Base-by-base conservation (phyloP, 306 rosid species). In the Boehmeria nivea region DNA sequence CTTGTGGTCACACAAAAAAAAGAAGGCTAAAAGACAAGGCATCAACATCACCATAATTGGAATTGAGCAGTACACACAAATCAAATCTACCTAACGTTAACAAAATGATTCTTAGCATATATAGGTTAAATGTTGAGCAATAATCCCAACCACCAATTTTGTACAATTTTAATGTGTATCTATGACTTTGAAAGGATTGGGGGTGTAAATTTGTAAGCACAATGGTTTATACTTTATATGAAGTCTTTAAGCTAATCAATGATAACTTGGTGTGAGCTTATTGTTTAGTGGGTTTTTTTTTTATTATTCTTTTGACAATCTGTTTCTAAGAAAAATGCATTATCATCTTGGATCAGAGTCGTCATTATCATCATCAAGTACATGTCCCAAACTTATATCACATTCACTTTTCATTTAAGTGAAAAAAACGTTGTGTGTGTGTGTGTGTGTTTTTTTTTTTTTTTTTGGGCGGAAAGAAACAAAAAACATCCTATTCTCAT, bases 111-210 rank as follows among this genome's bases (percentile, higher is more conserved):
- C 18, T 40, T 40, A 2, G 12, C 11, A 5, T 16, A 33, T 19
- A 14, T 24, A 36, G 63, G 51, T 20, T 68, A n/a, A n/a, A 39
- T 14, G 38, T 31, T 13, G 17, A 36, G 27, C 20, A 9, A 42
- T 47, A 6, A 47, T 39, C 42, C 36, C 57, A 38, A 54, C 51
- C 28, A 33, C 61, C 19, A 40, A 19, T 25, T 61, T n/a, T n/a
- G n/a, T n/a, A 28, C 8, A 3, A 10, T 40, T 40, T 40, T 40
- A 40, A 25, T 48, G n/a, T 48, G 63, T 20, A 21, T 18, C 51
- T 39, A 8, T 56, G 43, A 60, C 63, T 60, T 44, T 56, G 43
- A 37, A 25, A 15, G 31, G 42, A n/a, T n/a, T 69, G 46, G 37
- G 34, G 52, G 42, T 55, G 64, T 45, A 33, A 8, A 26, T 3